Evolutionary conservation across 1,284 basidiomycete species (phyloP).

Genomic region (Ustilago loliicola): DNA sequence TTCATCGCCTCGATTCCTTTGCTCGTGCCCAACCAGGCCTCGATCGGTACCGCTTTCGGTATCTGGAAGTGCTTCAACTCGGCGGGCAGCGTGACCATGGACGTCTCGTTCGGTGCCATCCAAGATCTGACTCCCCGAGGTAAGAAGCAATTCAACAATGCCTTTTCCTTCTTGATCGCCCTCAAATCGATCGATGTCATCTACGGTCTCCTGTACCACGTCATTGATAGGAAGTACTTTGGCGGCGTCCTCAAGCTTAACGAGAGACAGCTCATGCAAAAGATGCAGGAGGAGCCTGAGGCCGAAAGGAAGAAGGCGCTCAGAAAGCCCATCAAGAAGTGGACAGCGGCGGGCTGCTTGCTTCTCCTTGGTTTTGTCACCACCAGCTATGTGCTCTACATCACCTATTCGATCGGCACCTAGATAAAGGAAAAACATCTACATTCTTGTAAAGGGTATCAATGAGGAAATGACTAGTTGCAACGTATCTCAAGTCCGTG

Average conservation of each 20-base stretch:
- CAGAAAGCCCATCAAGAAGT: constrained; percentile 38
- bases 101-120: constrained; percentile 71
- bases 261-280: constrained; percentile 56
- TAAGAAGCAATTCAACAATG: constrained; percentile 68
- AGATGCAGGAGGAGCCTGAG: constrained; percentile 56
- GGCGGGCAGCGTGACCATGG: constrained; percentile 69
- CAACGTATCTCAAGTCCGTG: not conserved
- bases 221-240: constrained; percentile 63
- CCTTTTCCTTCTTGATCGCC: constrained; percentile 72
- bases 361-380: constrained; percentile 46
- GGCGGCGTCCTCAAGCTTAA: constrained; percentile 68
- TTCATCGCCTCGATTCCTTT: constrained; percentile 72
- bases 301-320: constrained; percentile 38
- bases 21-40: constrained; percentile 69
- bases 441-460: not conserved
- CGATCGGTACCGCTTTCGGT: constrained; percentile 72
- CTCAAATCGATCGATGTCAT: constrained; percentile 71
- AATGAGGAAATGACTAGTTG: not conserved
- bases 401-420: constrained; percentile 51
- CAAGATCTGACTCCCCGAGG: constrained; percentile 70
- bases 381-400: constrained; percentile 53
- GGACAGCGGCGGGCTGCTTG: constrained; percentile 38
- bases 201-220: constrained; percentile 70
- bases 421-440: not conserved
- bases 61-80: constrained; percentile 72